Percentiles rank a stretch among this genome's conserved stretches.
phyloP scores from a whole-genome alignment of 805 yeast species.

The Saccharomycopsis lassenensis region DNA sequence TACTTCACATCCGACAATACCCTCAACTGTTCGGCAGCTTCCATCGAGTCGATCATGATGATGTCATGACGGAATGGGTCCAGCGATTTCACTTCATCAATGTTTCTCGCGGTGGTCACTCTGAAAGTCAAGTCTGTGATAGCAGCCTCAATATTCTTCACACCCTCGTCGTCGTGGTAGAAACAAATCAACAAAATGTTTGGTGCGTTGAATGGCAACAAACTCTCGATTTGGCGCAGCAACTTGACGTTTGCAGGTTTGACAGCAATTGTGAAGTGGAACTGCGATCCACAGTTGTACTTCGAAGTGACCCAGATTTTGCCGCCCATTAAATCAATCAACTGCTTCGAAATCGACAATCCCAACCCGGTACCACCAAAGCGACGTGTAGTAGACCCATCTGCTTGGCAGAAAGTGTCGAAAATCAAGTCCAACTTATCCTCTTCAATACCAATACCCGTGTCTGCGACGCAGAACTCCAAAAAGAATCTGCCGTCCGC shows the following conservation, averaged over 20 bases:
- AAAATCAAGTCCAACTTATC: conserved; percentile 79
- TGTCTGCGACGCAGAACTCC: conserved; percentile 81
- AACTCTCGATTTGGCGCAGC: conserved; percentile 52
- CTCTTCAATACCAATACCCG: conserved; percentile 82
- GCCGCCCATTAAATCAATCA: conserved; percentile 88
- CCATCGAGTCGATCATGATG: conserved; percentile 71
- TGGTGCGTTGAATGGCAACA: conserved; percentile 64
- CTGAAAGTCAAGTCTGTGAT: conserved; percentile 46
- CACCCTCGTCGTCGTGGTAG: conserved; percentile 35
- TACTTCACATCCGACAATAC: conserved; percentile 68
- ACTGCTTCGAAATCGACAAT: conserved; percentile 73
- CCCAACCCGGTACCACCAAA: conserved; percentile 93
- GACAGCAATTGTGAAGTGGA: conserved; percentile 73
- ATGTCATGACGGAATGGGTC: conserved; percentile 59
- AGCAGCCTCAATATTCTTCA: conserved; percentile 32
- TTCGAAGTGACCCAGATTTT: conserved; percentile 83
- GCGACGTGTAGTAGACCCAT: conserved; percentile 85
- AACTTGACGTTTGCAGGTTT: conserved; percentile 56
- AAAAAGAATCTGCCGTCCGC: conserved; percentile 28
- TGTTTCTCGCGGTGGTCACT: conserved; percentile 47
- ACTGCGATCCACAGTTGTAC: conserved; percentile 73
- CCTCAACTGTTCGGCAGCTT: conserved; percentile 60
- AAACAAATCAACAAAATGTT: conserved; percentile 61
- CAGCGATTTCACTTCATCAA: conserved; percentile 44
- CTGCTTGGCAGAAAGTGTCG: conserved; percentile 88